Percentiles rank a stretch among this genome's conserved stretches.
These are phyloP conservation scores for Chaetomium sp. DNA, from an alignment of 2,329 filamentous ascomycete genomes.

Conservation along the genomic window DNA sequence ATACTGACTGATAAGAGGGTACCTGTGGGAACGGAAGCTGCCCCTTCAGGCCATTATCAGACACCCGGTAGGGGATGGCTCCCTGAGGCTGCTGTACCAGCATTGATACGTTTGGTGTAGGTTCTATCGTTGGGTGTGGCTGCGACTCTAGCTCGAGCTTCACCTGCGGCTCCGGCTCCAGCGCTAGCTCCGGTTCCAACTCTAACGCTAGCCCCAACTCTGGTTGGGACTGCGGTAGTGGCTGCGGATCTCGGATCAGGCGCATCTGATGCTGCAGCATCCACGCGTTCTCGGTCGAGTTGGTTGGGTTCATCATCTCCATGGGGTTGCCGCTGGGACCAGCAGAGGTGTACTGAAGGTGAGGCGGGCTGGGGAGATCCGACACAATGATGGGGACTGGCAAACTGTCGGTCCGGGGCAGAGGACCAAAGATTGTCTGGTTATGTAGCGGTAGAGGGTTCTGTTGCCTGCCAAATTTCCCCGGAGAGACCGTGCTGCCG, in stretches of 20 bases:
- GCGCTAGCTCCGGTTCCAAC: conserved; percentile 8
- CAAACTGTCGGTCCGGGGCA: conserved; percentile 23
- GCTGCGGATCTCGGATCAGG: conserved; percentile 29
- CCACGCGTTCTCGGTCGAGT: conserved; percentile 30
- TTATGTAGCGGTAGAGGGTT: conserved; percentile 5
- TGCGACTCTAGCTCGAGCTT: conserved; percentile 6
- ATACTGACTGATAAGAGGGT: conserved; percentile 12
- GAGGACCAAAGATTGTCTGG: conserved; percentile 9
- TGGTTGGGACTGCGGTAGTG: conserved; percentile 24
- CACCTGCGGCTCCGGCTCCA: conserved; percentile 24
- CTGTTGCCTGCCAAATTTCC: conserved; percentile 14
- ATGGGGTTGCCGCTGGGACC: conserved; percentile 44
- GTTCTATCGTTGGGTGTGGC: too few species aligned
- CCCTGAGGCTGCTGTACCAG: too few species aligned
- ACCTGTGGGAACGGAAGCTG: conserved; percentile 7
- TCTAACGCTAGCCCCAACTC: conserved; percentile 5
- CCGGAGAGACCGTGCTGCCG: conserved; percentile 17
- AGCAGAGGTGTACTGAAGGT: conserved; percentile 11
- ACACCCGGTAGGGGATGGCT: background rate
- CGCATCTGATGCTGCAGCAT: conserved; percentile 32
- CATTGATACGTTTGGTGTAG: too few species aligned
- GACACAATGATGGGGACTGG: conserved; percentile 23
- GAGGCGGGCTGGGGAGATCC: conserved; percentile 22
- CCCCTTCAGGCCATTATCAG: conserved; percentile 3
- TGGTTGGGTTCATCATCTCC: conserved; percentile 45